Base-by-base conservation (phyloP, 2,329 filamentous ascomycete genomes). In the Diaporthe sp. region DNA sequence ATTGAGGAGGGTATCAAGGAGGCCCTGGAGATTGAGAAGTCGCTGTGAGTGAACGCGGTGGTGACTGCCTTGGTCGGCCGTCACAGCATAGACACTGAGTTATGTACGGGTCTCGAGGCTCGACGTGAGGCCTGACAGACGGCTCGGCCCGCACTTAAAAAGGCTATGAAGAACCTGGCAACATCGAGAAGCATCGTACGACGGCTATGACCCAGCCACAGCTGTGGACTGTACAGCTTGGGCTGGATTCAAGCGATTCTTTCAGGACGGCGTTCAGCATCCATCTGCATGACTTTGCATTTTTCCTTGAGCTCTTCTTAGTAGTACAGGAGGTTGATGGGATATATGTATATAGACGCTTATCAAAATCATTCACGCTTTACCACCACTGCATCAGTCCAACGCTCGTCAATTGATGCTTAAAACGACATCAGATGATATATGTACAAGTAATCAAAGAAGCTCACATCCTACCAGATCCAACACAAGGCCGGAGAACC, bases 11-110 rank as follows among this genome's bases (percentile, higher is more conserved):
- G 90, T 2, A 88, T 91, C 69, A 84, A 83, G 77, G 92, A 94
- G 82, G 89, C 90, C 15, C 93, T 94, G 90, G 89, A 91, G 76
- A 83, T 94, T 67, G 92, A 94, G 86, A 88, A 86, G 81, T 85
- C 85, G 31, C 81, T 91, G 78, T 90, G 81, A 74, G 55, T 25
- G 77, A 88, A 88, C 22, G 86, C 85, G 85, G 25, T 13, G 0
- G 4, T 13, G 46, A n/a, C 9, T 31, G 34, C 8, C n/a, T 25
- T 6, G 31, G 37, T 10, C 61, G 34, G 17, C 22, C 25, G 28
- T 31, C 25, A 46, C 19, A 9, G 31, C 37, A 57, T 6, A 28
- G 22, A 7, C 19, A 15, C 34, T 42, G n/a, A 34, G 22, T 13
- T 42, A 7, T 55, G 25, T n/a, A 15, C 39, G 49, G 13, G 34